phyloP scores from a whole-genome alignment of 768 basidiomycete species.

The Boletus edulis region DNA sequence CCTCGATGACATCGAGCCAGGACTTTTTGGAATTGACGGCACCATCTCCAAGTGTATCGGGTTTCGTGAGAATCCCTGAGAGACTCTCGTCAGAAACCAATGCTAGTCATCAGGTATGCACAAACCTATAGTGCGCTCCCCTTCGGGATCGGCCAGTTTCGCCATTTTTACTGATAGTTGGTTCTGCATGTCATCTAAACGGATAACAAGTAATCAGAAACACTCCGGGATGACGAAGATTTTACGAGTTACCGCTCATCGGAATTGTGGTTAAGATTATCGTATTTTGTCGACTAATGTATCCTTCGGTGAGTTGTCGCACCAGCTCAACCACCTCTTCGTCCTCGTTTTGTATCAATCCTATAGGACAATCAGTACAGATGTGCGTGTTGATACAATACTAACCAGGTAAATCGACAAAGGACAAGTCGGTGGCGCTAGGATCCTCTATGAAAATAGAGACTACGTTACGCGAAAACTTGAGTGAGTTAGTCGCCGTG shows the following conservation, averaged over 20 bases:
- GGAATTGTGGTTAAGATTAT: conserved; percentile 67
- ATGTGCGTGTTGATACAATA: background rate
- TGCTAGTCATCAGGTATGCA: background rate
- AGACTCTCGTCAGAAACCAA: background rate
- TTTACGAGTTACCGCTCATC: conserved; percentile 47
- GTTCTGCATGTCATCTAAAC: conserved; percentile 66
- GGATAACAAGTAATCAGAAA: background rate
- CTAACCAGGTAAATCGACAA: conserved; percentile 55
- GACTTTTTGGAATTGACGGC: conserved; percentile 36
- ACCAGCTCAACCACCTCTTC: conserved; percentile 44
- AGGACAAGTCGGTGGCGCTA: conserved; percentile 45
- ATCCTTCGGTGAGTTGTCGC: conserved; percentile 42
- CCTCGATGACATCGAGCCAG: conserved; percentile 56
- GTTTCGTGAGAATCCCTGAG: conserved; percentile 68
- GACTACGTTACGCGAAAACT: conserved; percentile 53
- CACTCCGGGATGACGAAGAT: background rate
- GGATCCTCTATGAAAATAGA: conserved; percentile 46
- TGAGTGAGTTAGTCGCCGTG: conserved; percentile 23
- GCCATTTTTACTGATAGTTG: conserved; percentile 58
- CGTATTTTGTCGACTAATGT: conserved; percentile 50
- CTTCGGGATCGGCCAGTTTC: conserved; percentile 47
- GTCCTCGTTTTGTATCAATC: conserved; percentile 56
- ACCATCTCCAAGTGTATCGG: conserved; percentile 51
- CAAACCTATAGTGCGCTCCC: conserved; percentile 62
- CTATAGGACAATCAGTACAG: conserved; percentile 29